A percentile compares a stretch with the other conserved stretches of the same genome.
Conservation (phyloP, 495 filamentous ascomycete genomes). For the Umbilicaria muhlenbergii region DNA sequence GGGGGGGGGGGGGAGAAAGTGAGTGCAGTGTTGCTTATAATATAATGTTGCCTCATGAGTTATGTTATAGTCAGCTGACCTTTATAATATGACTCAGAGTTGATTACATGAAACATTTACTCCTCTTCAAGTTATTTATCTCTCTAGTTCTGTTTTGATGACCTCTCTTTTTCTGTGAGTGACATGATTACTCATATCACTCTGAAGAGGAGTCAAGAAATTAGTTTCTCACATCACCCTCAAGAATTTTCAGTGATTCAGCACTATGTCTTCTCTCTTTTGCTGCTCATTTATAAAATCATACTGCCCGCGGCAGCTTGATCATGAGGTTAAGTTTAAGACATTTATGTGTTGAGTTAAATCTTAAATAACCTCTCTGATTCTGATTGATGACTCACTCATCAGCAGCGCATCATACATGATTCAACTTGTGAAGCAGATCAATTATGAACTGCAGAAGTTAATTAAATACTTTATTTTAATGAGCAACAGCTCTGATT, state of each 20-base stretch:
- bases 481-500: conserved; percentile 5
- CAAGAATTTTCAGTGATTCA: conserved; percentile 6
- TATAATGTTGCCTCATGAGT: too few species aligned
- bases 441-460: conserved; percentile 5
- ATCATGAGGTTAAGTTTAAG: conserved; percentile 7
- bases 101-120: too few species aligned
- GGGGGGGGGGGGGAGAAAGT: too few species aligned
- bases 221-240: conserved; percentile 4
- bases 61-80: too few species aligned
- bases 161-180: too few species aligned
- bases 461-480: conserved; percentile 4
- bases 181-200: conserved; percentile 3
- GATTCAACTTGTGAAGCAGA: conserved; percentile 3
- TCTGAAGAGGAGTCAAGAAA: conserved; percentile 8
- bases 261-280: conserved; percentile 6
- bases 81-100: too few species aligned
- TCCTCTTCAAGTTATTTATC: too few species aligned
- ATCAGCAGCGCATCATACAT: conserved; percentile 4
- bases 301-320: conserved; percentile 6
- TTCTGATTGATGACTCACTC: conserved; percentile 3
- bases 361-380: conserved; percentile 4
- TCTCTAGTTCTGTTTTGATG: too few species aligned
- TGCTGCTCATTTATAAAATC: conserved; percentile 6
- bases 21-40: too few species aligned
- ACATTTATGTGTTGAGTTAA: conserved; percentile 4